Conservation (phyloP, 345 rosid genomes). For the Ceriops decandra region DNA sequence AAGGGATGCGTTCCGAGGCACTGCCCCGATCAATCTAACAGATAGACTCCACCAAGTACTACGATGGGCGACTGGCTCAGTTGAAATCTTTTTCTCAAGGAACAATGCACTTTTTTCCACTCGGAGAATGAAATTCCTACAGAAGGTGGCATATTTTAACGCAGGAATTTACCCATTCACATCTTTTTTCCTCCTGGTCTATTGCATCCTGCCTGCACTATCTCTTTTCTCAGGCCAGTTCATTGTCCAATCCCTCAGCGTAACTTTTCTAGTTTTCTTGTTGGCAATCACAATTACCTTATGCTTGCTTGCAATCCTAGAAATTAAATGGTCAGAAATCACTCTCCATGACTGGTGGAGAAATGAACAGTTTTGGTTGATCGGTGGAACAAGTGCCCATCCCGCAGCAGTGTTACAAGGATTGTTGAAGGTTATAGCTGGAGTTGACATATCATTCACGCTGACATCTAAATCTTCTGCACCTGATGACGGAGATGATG, state of each 20-base stretch:
- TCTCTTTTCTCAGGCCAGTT: constrained; percentile 74
- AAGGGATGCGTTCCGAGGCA: constrained; percentile 71
- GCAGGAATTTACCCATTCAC: constrained; percentile 85
- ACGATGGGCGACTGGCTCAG: constrained; percentile 87
- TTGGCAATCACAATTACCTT: constrained; percentile 55
- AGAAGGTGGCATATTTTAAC: constrained; percentile 66
- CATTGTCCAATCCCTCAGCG: constrained; percentile 59
- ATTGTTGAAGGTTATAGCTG: constrained; percentile 66
- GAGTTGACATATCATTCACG: constrained; percentile 71
- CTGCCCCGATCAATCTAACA: constrained; percentile 70
- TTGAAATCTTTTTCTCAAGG: constrained; percentile 73
- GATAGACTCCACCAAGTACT: constrained; percentile 82
- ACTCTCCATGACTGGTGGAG: constrained; percentile 88
- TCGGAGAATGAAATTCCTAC: constrained; percentile 59
- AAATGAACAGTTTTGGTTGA: constrained; percentile 79
- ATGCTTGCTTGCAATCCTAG: constrained; percentile 62
- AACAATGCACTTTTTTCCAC: constrained; percentile 68
- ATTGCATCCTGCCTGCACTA: constrained; percentile 65
- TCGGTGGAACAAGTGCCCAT: constrained; percentile 83
- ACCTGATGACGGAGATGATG: constrained; percentile 64
- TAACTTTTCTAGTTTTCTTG: constrained; percentile 49
- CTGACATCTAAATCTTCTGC: constrained; percentile 63
- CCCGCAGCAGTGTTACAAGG: constrained; percentile 78
- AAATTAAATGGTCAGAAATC: constrained; percentile 75
- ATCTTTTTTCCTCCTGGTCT: constrained; percentile 62